phyloP scores from a whole-genome alignment of 208 protist genomes.

The Angomonas ambiguus region DNA sequence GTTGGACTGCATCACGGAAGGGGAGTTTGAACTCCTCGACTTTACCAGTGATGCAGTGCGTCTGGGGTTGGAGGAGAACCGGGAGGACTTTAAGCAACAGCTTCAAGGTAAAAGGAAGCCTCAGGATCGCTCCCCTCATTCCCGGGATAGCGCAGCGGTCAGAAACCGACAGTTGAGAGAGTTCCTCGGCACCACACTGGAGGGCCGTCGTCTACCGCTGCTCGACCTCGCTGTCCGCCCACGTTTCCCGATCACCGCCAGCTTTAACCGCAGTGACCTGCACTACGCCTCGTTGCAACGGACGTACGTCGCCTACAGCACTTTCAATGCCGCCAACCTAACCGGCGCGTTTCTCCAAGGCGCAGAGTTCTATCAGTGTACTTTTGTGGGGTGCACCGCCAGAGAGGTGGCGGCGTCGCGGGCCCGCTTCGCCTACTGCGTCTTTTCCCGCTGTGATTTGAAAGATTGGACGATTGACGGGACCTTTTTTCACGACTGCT shows the following conservation, averaged over 20 bases:
- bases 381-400: constrained; percentile 54
- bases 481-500: constrained; percentile 73
- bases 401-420: constrained; percentile 21
- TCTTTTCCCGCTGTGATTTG: constrained; percentile 58
- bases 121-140: too few relatives aligned
- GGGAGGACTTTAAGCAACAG: background rate
- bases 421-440: constrained; percentile 69
- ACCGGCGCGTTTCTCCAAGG: constrained; percentile 26
- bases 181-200: constrained; percentile 52
- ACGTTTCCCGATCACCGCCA: constrained; percentile 31
- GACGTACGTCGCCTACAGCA: constrained; percentile 41
- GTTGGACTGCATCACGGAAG: background rate
- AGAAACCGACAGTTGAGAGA: constrained; percentile 17
- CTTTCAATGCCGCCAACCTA: constrained; percentile 61
- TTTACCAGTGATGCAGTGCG: background rate
- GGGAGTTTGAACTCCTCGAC: background rate
- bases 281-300: constrained; percentile 22
- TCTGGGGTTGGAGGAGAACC: background rate
- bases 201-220: constrained; percentile 51
- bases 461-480: constrained; percentile 58
- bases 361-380: constrained; percentile 70
- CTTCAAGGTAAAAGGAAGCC: background rate
- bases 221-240: constrained; percentile 44
- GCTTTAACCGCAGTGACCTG: constrained; percentile 72
- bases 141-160: background rate